Percentiles rank a stretch among this genome's conserved stretches.
phyloP scores from a whole-genome alignment of 768 basidiomycete species.

The Ramaria rubella region DNA sequence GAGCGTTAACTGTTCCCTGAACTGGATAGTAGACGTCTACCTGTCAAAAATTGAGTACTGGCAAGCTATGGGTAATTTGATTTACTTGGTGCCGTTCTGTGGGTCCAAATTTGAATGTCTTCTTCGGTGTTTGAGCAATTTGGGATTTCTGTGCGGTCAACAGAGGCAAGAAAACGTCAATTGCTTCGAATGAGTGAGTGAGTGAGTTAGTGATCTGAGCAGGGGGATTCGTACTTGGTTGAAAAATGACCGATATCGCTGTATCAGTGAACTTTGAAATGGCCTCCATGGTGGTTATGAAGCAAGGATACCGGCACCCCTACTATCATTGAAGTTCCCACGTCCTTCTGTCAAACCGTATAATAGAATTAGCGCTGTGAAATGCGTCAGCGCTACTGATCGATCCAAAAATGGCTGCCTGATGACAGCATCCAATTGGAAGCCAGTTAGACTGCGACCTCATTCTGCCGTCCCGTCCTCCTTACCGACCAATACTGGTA shows the following conservation, averaged over 20 bases:
- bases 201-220: neutral
- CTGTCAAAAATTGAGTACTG: conserved; percentile 26
- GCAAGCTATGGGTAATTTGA: neutral
- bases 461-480: too few species aligned
- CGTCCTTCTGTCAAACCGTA: too few species aligned
- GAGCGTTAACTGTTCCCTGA: conserved; percentile 24
- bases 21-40: conserved; percentile 63
- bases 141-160: conserved; percentile 40
- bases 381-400: too few species aligned
- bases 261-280: neutral
- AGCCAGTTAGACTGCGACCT: too few species aligned
- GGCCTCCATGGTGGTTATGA: neutral
- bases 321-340: too few species aligned
- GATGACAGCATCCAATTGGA: too few species aligned
- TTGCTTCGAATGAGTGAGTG: conserved; percentile 29
- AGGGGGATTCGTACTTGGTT: neutral
- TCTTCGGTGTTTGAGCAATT: conserved; percentile 43
- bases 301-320: too few species aligned
- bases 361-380: too few species aligned
- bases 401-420: too few species aligned
- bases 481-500: too few species aligned
- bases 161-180: conserved; percentile 42
- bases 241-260: neutral
- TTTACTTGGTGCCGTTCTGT: conserved; percentile 45
- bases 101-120: conserved; percentile 51